A percentile compares a stretch with the other conserved stretches of the same genome.
Conservation (phyloP, 1,139 yeast species). For the Taphrina communis region DNA sequence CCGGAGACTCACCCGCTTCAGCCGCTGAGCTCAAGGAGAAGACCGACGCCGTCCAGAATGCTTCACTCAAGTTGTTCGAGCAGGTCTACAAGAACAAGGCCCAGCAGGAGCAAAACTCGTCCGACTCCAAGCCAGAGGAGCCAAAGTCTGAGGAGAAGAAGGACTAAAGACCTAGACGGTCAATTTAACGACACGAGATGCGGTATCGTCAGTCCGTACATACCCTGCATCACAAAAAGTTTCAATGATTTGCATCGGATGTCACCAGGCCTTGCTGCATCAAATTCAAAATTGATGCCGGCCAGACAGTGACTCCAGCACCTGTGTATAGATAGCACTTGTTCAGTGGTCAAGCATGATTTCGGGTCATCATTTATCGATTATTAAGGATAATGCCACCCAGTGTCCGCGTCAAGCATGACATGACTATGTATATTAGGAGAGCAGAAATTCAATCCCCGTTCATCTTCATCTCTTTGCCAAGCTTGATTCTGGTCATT, state of each 20-base stretch:
- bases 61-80: conserved; percentile 92
- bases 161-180: conserved; percentile 35
- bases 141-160: conserved; percentile 45
- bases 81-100: conserved; percentile 78
- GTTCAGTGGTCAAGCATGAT: not conserved
- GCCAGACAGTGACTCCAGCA: not conserved
- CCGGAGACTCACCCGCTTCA: conserved; percentile 79
- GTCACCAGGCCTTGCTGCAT: not conserved
- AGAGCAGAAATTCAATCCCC: conserved; percentile 4
- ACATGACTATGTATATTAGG: conserved; percentile 4
- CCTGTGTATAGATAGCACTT: not conserved
- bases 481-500: too few species aligned
- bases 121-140: conserved; percentile 34
- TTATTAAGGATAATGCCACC: too few species aligned
- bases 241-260: conserved; percentile 1
- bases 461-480: not conserved
- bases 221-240: not conserved
- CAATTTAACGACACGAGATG: not conserved
- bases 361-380: too few species aligned
- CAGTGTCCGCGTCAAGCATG: not conserved
- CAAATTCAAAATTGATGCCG: not conserved
- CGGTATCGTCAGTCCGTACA: not conserved
- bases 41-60: conserved; percentile 92
- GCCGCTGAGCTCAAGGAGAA: conserved; percentile 84
- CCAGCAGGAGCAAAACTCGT: conserved; percentile 30